Evolutionary conservation across 768 basidiomycete species (phyloP), one percentile per base, ranked within the genome.

Genomic region (Lentinula edodes): DNA sequence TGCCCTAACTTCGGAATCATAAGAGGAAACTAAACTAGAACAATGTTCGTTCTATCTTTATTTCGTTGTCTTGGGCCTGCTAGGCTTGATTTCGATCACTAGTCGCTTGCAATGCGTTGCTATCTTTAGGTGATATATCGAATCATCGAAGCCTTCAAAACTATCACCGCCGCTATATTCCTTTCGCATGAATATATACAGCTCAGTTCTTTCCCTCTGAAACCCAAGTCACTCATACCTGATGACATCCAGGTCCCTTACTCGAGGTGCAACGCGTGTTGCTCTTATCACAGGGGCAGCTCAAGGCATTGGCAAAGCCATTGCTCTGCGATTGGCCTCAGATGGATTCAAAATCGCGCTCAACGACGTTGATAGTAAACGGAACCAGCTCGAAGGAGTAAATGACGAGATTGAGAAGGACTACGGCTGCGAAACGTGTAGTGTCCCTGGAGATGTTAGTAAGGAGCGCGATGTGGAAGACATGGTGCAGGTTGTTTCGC

Each of bases 251-350:
- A 6, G 8, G 7, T 39, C 38, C 38, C 38, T 2, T 2, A 5
- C 38, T 39, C 38, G 38, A 39, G 38, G 20, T 46, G 8, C n/a
- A 46, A 9, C 18, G 8, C 45, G 51, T 52, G 69, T 58, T 9
- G 43, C 34, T 15, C 42, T 76, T 63, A 68, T 79, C 35, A 77
- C 77, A 0, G 78, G 76, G 41, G 74, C 69, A 15, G 70, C 68
- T 3, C 74, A 73, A 56, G 78, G 78, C 32, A 77, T 77, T 38
- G 77, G 76, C 7, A 70, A 72, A 34, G 75, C 74, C 51, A 74
- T 77, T 52, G 72, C 75, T n/a, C 60, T 71, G 8, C 68, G 75
- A 5, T 73, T 78, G 38, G 76, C 78, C 39, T 52, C 64, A 9
- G 76, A 73, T 55, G 75, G 76, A 38, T 71, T 73, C 62, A 73